Evolutionary conservation across 345 rosid species (phyloP), one percentile per base, ranked within the genome.

Genomic region (Microthlaspi erraticum): DNA sequence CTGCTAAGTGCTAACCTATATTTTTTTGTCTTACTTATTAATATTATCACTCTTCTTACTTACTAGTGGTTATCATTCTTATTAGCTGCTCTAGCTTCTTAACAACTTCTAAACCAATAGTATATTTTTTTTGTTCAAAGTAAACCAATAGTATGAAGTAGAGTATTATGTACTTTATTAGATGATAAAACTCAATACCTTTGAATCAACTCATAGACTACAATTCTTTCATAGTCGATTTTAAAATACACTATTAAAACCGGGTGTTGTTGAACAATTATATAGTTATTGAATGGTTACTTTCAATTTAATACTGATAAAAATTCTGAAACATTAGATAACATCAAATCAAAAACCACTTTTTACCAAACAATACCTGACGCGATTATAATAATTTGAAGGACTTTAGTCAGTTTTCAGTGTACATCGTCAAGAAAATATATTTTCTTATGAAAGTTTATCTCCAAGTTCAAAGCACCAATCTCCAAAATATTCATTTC

Each of bases 21-120:
- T 13, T 3, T 6, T 52, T 59, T 59, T 49, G 66, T 70, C 66
- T 57, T 68, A 45, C 38, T 19, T 13, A 54, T 32, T 9, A 14
- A 26, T 26, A 26, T 5, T 1, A 13, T 14, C 60, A 56, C 26
- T 55, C 42, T 55, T 16, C 10, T 34, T 34, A 31, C 12, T 54
- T 31, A 31, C 14, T 53, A 26, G 10, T 26, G 29, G 29, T 26
- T 51, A 26, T 51, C 13, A 55, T 32, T 16, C 16, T 19, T 55
- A 55, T 55, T 16, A 33, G 7, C 18, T 54, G 59, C 39, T 32
- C 10, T 42, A n/a, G n/a, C 46, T 42, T 13, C 4, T 26, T 26
- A 26, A 26, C 0, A 26, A 26, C 29, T 26, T 26, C 4, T 37
- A 55, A 32, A 18, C 16, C 16, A 57, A 57, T 26, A 26, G 3